These are phyloP conservation scores for Leavenworthia alabamica DNA, from an alignment of 345 rosid species.

Conservation along the genomic window DNA sequence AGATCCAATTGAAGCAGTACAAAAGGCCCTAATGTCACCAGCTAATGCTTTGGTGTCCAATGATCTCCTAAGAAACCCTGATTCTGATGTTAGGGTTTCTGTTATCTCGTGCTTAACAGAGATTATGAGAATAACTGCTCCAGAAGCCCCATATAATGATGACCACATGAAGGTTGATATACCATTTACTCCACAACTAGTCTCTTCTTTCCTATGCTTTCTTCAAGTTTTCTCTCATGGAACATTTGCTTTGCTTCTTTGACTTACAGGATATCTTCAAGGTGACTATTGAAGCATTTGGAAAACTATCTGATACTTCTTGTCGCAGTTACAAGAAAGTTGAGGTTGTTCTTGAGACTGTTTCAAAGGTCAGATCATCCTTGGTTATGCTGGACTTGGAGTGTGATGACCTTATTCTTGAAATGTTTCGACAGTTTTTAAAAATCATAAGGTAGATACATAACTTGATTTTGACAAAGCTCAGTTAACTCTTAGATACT, in stretches of 20 bases:
- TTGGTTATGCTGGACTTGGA: slow-evolving; percentile 80
- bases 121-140: slow-evolving; percentile 73
- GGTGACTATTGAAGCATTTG: slow-evolving; percentile 48
- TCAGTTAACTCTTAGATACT: not conserved
- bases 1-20: slow-evolving; percentile 40
- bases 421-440: slow-evolving; percentile 60
- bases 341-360: slow-evolving; percentile 49
- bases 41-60: slow-evolving; percentile 54
- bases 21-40: slow-evolving; percentile 45
- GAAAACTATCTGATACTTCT: slow-evolving; percentile 47
- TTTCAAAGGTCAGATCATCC: slow-evolving; percentile 59
- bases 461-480: not conserved
- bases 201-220: not conserved
- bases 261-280: slow-evolving; percentile 55
- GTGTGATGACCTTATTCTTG: slow-evolving; percentile 48
- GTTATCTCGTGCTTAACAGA: slow-evolving; percentile 73
- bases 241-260: slow-evolving; percentile 20
- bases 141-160: slow-evolving; percentile 65
- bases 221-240: not conserved
- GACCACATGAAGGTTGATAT: slow-evolving; percentile 56
- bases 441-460: slow-evolving; percentile 43
- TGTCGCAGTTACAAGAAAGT: slow-evolving; percentile 53
- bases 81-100: slow-evolving; percentile 54
- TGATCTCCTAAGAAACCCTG: slow-evolving; percentile 47
- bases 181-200: not conserved